Percentiles rank a stretch among this genome's conserved stretches.
phyloP scores from a whole-genome alignment of 352 stramenopile species.

The Phytophthora constricta region DNA sequence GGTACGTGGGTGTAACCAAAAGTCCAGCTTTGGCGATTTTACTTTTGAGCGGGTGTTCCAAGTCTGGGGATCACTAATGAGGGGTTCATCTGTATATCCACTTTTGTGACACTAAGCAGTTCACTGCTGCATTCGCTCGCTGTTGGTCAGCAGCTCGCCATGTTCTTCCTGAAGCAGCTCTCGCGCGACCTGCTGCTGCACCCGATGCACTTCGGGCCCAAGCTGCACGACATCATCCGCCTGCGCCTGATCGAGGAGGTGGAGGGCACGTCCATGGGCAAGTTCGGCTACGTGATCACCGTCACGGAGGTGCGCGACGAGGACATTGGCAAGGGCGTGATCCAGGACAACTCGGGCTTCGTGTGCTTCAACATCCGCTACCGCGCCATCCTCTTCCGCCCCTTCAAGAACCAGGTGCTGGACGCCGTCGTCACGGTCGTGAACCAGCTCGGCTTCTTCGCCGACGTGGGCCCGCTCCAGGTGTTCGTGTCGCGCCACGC shows the following conservation, averaged over 20 bases:
- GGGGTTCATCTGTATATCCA: too few species aligned
- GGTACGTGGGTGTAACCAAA: too few species aligned
- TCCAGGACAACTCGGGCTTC: constrained; percentile 98
- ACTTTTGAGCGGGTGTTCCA: too few species aligned
- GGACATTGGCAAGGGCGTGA: constrained; percentile 96
- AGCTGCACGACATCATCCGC: constrained; percentile 96
- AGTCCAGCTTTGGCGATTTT: too few species aligned
- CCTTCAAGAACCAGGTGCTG: constrained; percentile 98
- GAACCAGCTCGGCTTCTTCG: constrained; percentile 97
- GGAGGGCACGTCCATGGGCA: constrained; percentile 95
- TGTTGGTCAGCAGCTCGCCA: too few species aligned
- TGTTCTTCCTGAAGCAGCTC: constrained; percentile 92
- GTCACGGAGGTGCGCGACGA: constrained; percentile 96
- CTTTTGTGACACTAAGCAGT: too few species aligned
- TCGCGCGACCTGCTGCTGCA: constrained; percentile 94
- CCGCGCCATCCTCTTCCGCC: constrained; percentile 95
- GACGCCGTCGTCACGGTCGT: constrained; percentile 97
- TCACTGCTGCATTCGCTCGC: neutral
- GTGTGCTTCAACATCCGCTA: constrained; percentile 97
- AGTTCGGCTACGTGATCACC: constrained; percentile 97
- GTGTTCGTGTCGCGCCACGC: constrained; percentile 98
- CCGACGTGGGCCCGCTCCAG: constrained; percentile 95
- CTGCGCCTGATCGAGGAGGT: constrained; percentile 96
- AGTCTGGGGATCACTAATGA: too few species aligned
- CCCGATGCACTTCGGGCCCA: constrained; percentile 96